A percentile compares a stretch with the other conserved stretches of the same genome.
Evolutionary conservation across 305 asterid species (phyloP).

Genomic region (Fraxinus xanthoxyloides): DNA sequence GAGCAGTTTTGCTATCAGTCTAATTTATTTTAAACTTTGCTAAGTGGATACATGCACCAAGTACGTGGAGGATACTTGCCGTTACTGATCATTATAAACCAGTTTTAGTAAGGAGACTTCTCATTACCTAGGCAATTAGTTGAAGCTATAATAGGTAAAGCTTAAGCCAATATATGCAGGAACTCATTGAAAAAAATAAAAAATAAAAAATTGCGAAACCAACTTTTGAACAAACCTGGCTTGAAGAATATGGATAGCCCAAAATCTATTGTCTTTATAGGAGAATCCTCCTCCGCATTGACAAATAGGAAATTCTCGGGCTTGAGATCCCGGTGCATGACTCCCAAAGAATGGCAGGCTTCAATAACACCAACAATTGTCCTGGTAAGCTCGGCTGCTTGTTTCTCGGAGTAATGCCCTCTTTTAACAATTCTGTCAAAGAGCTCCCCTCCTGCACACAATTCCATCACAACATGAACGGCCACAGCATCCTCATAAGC

Average conservation of each 20-base stretch:
- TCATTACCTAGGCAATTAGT: background rate
- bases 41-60: background rate
- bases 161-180: background rate
- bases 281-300: constrained; percentile 62
- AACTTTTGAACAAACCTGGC: constrained; percentile 53
- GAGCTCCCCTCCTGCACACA: constrained; percentile 87
- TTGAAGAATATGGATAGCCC: constrained; percentile 77
- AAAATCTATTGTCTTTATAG: constrained; percentile 68
- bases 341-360: constrained; percentile 81
- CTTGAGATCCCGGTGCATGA: constrained; percentile 83
- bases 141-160: background rate
- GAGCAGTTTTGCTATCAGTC: background rate
- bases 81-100: background rate
- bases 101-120: background rate
- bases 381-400: constrained; percentile 74
- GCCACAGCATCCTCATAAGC: constrained; percentile 84
- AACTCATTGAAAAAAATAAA: background rate
- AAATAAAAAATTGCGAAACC: background rate
- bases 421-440: constrained; percentile 69
- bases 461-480: constrained; percentile 84
- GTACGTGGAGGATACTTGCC: background rate
- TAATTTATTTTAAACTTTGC: background rate
- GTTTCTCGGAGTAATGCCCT: constrained; percentile 77
- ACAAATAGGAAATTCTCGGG: constrained; percentile 81
- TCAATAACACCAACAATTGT: constrained; percentile 68